Evolutionary conservation across 1,139 yeast species (phyloP).

Genomic region (Saccharomycopsis crataegensis): DNA sequence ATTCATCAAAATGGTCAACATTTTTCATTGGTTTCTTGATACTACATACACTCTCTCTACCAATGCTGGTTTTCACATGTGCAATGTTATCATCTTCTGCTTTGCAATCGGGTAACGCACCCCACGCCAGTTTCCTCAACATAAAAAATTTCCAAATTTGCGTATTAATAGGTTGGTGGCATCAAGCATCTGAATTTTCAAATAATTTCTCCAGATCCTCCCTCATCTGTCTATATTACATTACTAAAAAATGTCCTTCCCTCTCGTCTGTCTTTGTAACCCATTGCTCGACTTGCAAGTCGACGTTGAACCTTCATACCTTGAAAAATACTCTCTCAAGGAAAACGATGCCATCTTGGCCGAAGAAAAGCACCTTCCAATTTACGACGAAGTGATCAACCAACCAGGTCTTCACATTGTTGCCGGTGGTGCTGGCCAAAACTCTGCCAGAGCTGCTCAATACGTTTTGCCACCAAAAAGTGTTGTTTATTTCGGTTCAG

Average conservation of each 20-base stretch:
- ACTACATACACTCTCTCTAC: no score
- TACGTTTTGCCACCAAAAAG: slow-evolving; percentile 75
- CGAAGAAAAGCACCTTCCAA: slow-evolving; percentile 82
- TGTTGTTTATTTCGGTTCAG: slow-evolving; percentile 93
- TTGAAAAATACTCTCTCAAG: slow-evolving; percentile 75
- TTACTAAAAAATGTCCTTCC: slow-evolving; percentile 27
- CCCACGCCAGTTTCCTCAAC: no score
- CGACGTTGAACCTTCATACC: slow-evolving; percentile 59
- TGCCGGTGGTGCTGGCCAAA: slow-evolving; percentile 99
- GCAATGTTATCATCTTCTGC: no score
- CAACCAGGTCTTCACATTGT: slow-evolving; percentile 58
- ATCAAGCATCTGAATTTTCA: no score
- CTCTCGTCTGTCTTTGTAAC: slow-evolving; percentile 64
- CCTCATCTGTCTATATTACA: no score
- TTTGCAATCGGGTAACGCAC: no score
- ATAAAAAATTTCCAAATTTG: no score
- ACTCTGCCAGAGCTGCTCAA: slow-evolving; percentile 98
- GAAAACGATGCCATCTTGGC: slow-evolving; percentile 92
- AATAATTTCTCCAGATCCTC: no score
- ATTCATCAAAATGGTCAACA: no score
- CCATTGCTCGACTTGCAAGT: slow-evolving; percentile 88
- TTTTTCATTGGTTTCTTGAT: no score
- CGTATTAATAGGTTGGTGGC: no score
- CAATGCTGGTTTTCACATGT: no score
- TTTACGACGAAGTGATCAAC: slow-evolving; percentile 68